Base-by-base conservation (phyloP, 163 green algal genomes). In the Scenedesmus sp. region DNA sequence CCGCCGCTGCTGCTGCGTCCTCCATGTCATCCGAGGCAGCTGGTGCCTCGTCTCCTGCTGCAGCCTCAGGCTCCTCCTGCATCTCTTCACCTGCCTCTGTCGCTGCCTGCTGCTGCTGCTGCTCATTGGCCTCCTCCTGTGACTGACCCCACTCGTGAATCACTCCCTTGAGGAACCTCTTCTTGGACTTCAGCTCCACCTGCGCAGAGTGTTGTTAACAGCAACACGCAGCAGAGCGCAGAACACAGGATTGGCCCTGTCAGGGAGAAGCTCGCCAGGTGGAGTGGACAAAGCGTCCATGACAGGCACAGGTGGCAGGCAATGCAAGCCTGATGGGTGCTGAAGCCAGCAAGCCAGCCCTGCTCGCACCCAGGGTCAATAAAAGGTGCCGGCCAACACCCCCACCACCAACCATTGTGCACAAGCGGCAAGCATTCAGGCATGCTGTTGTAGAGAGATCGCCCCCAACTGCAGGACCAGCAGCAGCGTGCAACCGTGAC, bases 161-260 rank as follows among this genome's bases (percentile, higher is more conserved):
- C 7, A 90, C 43, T 26, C 16, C 15, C 85, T 90, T 90, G 3
- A 90, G 44, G 15, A 70, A 90, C 85, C 84, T 70, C 68, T 73
- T 83, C 43, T 83, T 83, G 43, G 42, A 37, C 85, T 90, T 90
- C 6, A 90, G 68, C 61, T 72, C 56, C 3, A 83, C 68, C 85
- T 90, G 85, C 26, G 43, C 79, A 61, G 37, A 13, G 73, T 20
- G 16, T 12, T 33, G 12, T 4, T 13, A 82, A 22, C 43, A 42
- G 42, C 78, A 65, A 59, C 26, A 3, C 30, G 24, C 42, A 65
- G 24, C 78, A 84, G 1, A 65, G 78, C 24, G 26, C 24, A 35
- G 43, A 42, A 42, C 78, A 65, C 76, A 83, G 76, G 20, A 35
- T 33, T 6, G 59, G 3, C 6, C 59, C 5, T n/a, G 22, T 35